Evolutionary conservation across 202 grass and related monocot genomes (phyloP), one percentile per base, ranked within the genome.

Genomic region (Setaria viridis): DNA sequence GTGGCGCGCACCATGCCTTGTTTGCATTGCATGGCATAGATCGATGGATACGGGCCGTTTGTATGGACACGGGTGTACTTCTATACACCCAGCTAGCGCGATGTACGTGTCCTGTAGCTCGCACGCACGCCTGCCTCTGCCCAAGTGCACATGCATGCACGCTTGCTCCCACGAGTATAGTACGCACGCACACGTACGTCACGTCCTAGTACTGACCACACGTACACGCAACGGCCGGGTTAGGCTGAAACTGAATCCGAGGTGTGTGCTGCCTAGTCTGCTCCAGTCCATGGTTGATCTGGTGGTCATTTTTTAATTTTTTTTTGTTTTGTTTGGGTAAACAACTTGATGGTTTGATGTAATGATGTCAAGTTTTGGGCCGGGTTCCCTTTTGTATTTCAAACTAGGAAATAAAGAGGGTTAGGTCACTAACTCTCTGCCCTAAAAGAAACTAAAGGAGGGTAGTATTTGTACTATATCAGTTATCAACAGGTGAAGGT

Each of bases 31-130:
- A 56, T 39, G 74, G 20, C 39, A 41, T 41, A 4, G 39, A 25
- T 41, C 39, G 39, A 41, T 5, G 39, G 39, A 6, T 41, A 78
- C 55, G 84, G 57, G 39, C 59, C 78, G 54, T 10, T 35, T 75
- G 60, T 9, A 62, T 60, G 25, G 58, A 29, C 60, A 63, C 60
- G 30, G 20, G 80, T 41, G 39, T 80, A 68, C 62, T 69, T 60
- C 42, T 85, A 69, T 67, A 88, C 87, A 46, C 13, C 74, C 47
- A 69, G 75, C 63, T 5, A 39, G 37, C 37, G 37, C 11, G 59
- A 65, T 53, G 71, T 71, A 45, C 42, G 32, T 7, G 34, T 9
- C 69, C 77, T 70, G 76, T 75, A 81, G 62, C 76, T 67, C 55
- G 76, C 72, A 76, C 46, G 70, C 25, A 3, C 9, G 50, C 72